phyloP scores from a whole-genome alignment of 257 asterid genomes.

The Primulina tabacum region DNA sequence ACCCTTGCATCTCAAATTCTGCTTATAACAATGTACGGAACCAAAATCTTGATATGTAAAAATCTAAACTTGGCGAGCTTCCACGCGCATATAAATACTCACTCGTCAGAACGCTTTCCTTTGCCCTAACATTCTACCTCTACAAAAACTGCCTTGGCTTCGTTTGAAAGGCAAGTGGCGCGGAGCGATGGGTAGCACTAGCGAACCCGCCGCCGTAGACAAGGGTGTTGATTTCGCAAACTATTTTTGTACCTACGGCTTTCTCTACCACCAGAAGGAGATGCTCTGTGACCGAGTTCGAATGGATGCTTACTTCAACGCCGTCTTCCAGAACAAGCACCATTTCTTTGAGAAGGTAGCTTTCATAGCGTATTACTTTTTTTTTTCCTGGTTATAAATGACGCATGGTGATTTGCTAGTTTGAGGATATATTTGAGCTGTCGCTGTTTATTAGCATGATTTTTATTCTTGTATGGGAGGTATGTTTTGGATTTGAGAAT shows the following conservation, averaged over 20 bases:
- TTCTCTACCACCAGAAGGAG: slow-evolving; percentile 95
- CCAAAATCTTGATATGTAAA: no score
- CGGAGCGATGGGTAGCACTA: slow-evolving; percentile 57
- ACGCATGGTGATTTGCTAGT: not conserved
- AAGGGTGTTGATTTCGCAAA: slow-evolving; percentile 91
- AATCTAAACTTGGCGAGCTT: not conserved
- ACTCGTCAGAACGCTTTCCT: not conserved
- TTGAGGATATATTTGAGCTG: not conserved
- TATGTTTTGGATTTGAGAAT: slow-evolving; percentile 5
- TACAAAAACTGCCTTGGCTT: not conserved
- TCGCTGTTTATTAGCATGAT: not conserved
- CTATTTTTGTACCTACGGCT: slow-evolving; percentile 93
- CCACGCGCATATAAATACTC: not conserved
- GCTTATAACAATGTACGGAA: no score
- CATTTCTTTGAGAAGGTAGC: slow-evolving; percentile 81
- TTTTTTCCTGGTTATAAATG: not conserved
- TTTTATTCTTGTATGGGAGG: not conserved
- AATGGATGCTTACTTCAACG: slow-evolving; percentile 91
- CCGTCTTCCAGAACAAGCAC: slow-evolving; percentile 72
- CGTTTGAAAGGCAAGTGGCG: not conserved
- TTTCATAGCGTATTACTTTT: no score
- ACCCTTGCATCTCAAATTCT: no score
- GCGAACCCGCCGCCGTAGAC: slow-evolving; percentile 50
- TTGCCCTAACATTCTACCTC: not conserved
- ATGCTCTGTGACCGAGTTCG: slow-evolving; percentile 98